Evolutionary conservation across 2,329 filamentous ascomycete genomes (phyloP).

Genomic region (Penicillium brevicompactum): DNA sequence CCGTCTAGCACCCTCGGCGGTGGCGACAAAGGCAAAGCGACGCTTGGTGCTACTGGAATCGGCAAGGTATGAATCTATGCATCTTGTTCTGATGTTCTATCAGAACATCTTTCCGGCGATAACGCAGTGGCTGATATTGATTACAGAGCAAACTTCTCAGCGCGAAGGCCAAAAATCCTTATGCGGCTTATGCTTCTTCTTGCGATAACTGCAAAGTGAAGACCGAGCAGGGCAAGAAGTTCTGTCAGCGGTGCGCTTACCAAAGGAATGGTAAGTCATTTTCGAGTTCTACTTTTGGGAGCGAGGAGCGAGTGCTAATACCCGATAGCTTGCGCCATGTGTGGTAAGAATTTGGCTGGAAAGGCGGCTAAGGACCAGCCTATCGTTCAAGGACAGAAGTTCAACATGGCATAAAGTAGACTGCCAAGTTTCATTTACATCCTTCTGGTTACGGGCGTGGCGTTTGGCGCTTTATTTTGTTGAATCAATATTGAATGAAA

Average conservation of each 20-base stretch:
- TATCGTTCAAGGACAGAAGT: conserved; percentile 62
- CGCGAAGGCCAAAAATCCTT: conserved; percentile 67
- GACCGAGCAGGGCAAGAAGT: conserved; percentile 62
- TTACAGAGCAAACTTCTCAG: conserved; percentile 65
- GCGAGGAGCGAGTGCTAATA: conserved; percentile 9
- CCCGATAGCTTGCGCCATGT: conserved; percentile 61
- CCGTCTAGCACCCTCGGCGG: conserved; percentile 43
- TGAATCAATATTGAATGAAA: conserved; percentile 12
- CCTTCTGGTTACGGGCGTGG: conserved; percentile 10
- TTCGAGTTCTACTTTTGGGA: not conserved
- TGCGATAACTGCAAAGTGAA: conserved; percentile 66
- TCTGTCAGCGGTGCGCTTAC: conserved; percentile 66
- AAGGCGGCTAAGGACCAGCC: conserved; percentile 52
- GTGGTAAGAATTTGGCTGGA: conserved; percentile 58
- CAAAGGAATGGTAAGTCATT: conserved; percentile 57
- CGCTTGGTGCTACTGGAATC: conserved; percentile 60
- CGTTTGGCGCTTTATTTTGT: conserved; percentile 8
- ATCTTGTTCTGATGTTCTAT: too few relatives aligned
- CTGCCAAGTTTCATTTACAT: not conserved
- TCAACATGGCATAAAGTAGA: conserved; percentile 58
- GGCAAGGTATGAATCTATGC: conserved; percentile 53
- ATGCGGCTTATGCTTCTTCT: conserved; percentile 63
- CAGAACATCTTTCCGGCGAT: too few relatives aligned
- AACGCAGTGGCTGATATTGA: conserved; percentile 5
- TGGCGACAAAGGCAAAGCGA: conserved; percentile 42